Base-by-base conservation (phyloP, 2,329 filamentous ascomycete species). In the Allantophomopsis lycopodina region DNA sequence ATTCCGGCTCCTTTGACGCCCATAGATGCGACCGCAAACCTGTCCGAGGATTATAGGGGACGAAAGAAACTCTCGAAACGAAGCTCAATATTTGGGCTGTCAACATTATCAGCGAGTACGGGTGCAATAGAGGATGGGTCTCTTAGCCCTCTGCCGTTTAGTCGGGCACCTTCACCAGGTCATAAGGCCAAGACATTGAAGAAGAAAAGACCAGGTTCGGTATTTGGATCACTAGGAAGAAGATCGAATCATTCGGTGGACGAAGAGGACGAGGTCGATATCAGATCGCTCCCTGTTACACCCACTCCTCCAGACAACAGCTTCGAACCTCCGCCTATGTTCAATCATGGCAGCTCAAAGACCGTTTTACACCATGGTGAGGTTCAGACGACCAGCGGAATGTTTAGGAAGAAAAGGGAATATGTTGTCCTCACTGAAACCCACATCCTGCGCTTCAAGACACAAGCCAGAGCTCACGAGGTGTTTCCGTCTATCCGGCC, bases 381-480 rank as follows among this genome's bases (percentile, higher is more conserved):
- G 52, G 73, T 83, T 13, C 78, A 83, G 57, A 82, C 75, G 11
- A 76, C 74, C 37, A 77, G 72, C 41, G 72, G 73, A 43, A 73
- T 83, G 66, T 80, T 83, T 58, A 66, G 78, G 54, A 82, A 81
- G 60, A 81, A 78, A 60, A 79, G 71, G 57, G 78, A 83, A 54
- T 84, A 80, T 50, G 61, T 84, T 40, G 79, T 83, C 12, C 61
- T 84, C 46, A 84, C 78, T 6, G 79, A 83, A 46, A 72, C 69
- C 5, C 75, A 83, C 55, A 59, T 84, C 40, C 60, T 83, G 40
- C 69, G 79, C 11, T 83, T 79, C 62, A 81, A 83, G 56, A 79
- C 63, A 50, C 75, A 81, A 48, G 60, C 64, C 35, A 79, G 79
- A 54, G 79, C 79, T 11, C 64, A 69, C 20, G 79, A 83, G 42